Percentiles rank a stretch among this genome's conserved stretches.
Evolutionary conservation across 2,329 filamentous ascomycete species (phyloP).

Genomic region (Cordyceps fumosorosea): DNA sequence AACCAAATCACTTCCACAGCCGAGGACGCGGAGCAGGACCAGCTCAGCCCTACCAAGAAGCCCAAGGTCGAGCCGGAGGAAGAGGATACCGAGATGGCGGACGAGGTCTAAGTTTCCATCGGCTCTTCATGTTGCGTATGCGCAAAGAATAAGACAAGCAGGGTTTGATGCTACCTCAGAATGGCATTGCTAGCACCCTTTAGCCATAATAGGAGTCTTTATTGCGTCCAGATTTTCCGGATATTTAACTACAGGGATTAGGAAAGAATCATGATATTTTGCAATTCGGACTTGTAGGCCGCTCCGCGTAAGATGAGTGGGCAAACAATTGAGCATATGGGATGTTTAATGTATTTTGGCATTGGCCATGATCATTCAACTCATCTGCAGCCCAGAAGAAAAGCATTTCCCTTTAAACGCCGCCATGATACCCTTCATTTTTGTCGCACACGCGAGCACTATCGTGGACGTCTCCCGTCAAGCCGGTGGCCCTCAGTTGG

Average conservation of each 20-base stretch:
- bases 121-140: too few species aligned
- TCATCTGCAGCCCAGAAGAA: not conserved
- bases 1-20: not conserved
- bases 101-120: not conserved
- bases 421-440: not conserved
- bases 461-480: slow-evolving; percentile 34
- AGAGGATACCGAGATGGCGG: not conserved
- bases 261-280: not conserved
- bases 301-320: not conserved
- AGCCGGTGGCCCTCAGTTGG: slow-evolving; percentile 37
- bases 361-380: not conserved
- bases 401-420: slow-evolving; percentile 1
- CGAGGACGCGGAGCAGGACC: not conserved
- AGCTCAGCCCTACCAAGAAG: slow-evolving; percentile 22
- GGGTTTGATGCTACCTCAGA: not conserved
- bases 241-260: not conserved
- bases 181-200: not conserved
- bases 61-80: slow-evolving; percentile 23
- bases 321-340: not conserved
- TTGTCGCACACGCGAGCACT: not conserved
- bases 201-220: not conserved
- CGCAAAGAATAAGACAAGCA: not conserved
- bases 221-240: not conserved
- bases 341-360: not conserved
- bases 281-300: too few species aligned